Conservation (phyloP, 768 basidiomycete genomes). For the Leccinum subgranulosum region DNA sequence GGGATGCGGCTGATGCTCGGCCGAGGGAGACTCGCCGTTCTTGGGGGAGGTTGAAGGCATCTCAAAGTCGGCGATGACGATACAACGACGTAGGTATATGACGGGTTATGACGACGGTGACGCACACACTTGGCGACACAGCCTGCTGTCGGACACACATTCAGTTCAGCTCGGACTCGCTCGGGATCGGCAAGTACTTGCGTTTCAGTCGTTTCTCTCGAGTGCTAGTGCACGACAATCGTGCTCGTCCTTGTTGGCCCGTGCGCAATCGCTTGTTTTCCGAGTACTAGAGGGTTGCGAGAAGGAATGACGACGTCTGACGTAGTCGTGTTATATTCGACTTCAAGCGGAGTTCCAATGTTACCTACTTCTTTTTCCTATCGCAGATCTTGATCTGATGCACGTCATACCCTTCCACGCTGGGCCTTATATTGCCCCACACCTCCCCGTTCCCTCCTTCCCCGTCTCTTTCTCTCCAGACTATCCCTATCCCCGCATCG, state of each 20-base stretch:
- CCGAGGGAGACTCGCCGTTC: slow-evolving; percentile 35
- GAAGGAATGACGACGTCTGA: slow-evolving; percentile 41
- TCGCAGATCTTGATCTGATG: slow-evolving; percentile 35
- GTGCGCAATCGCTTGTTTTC: slow-evolving; percentile 29
- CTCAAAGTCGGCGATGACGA: slow-evolving; percentile 19
- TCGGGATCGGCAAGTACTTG: slow-evolving; percentile 23
- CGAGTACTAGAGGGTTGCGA: slow-evolving; percentile 30
- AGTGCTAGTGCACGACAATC: not conserved
- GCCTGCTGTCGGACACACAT: slow-evolving; percentile 15
- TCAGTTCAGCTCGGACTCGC: slow-evolving; percentile 16
- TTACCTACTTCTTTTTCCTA: slow-evolving; percentile 20
- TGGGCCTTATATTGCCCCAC: slow-evolving; percentile 17
- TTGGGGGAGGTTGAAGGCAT: slow-evolving; percentile 30
- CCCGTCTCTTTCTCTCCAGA: not conserved
- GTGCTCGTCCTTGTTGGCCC: slow-evolving; percentile 25
- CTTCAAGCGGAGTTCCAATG: slow-evolving; percentile 42
- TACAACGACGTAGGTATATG: slow-evolving; percentile 10
- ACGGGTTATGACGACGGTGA: slow-evolving; percentile 26
- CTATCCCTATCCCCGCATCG: not conserved
- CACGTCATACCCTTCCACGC: slow-evolving; percentile 31
- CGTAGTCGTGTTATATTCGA: slow-evolving; percentile 43
- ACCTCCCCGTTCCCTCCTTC: not conserved
- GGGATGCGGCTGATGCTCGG: slow-evolving; percentile 8
- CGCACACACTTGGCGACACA: slow-evolving; percentile 20
- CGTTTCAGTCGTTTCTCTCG: slow-evolving; percentile 14